Conservation (phyloP, 805 yeast genomes). For the Yarrowia osloensis region DNA sequence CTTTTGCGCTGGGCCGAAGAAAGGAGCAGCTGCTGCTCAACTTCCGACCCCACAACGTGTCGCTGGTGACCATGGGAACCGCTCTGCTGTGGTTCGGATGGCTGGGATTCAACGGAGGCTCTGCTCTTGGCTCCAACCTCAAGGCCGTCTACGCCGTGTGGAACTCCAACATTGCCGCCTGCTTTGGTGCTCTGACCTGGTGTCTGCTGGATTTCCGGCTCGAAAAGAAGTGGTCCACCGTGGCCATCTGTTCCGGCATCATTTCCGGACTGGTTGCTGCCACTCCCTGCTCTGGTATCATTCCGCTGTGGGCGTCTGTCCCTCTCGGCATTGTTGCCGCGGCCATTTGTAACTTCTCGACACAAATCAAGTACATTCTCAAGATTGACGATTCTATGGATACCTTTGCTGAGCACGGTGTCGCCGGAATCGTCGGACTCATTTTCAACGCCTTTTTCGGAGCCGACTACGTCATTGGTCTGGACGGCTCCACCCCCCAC, state of each 20-base stretch:
- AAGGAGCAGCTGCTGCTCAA: constrained; percentile 73
- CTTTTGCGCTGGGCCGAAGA: constrained; percentile 62
- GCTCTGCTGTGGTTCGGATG: constrained; percentile 89
- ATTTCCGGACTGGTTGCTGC: constrained; percentile 97
- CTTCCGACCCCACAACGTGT: constrained; percentile 92
- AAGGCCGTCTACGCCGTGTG: constrained; percentile 86
- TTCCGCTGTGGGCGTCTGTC: constrained; percentile 89
- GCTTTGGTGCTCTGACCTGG: constrained; percentile 91
- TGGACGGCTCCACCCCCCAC: constrained; percentile 82
- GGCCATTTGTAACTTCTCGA: constrained; percentile 82
- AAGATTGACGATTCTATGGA: constrained; percentile 91
- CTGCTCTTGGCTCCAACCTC: constrained; percentile 78
- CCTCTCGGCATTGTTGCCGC: constrained; percentile 82
- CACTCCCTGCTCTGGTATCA: constrained; percentile 89
- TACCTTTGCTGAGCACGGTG: constrained; percentile 97
- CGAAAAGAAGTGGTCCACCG: constrained; percentile 90
- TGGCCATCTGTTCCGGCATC: constrained; percentile 92
- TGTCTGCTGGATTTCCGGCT: constrained; percentile 83
- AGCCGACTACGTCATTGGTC: constrained; percentile 82
- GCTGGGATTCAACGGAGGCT: constrained; percentile 93
- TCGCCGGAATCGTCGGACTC: constrained; percentile 90
- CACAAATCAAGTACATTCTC: constrained; percentile 78
- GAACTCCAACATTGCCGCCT: constrained; percentile 89
- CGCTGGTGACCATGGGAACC: constrained; percentile 88
- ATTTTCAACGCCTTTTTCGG: constrained; percentile 85